These are phyloP conservation scores for Cicer cuneatum DNA, from an alignment of 306 rosid species.

Conservation along the genomic window DNA sequence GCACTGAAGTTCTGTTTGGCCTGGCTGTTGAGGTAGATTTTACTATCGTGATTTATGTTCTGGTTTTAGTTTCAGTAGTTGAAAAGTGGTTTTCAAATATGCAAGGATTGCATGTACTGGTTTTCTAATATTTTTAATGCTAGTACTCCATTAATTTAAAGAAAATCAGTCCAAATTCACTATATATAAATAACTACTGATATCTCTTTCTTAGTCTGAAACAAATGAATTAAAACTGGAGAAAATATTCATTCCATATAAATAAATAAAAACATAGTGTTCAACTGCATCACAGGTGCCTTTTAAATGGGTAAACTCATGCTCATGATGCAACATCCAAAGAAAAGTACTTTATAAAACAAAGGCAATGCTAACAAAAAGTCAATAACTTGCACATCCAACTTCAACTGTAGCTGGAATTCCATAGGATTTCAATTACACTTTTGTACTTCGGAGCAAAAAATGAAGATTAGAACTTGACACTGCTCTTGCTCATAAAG, in stretches of 20 bases:
- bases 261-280: background rate
- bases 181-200: too few species aligned
- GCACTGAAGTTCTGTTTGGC: too few species aligned
- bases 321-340: constrained; percentile 16
- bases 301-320: background rate
- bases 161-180: too few species aligned
- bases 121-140: too few species aligned
- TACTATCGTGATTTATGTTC: too few species aligned
- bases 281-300: background rate
- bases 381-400: constrained; percentile 1
- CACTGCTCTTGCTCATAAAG: too few species aligned
- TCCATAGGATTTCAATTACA: constrained; percentile 19
- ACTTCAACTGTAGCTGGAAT: background rate
- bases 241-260: background rate
- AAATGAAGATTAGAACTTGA: constrained; percentile 4
- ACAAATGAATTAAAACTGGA: constrained; percentile 9
- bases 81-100: too few species aligned
- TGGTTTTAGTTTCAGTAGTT: too few species aligned
- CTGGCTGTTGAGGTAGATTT: too few species aligned
- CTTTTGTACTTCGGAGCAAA: background rate
- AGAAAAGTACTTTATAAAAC: background rate
- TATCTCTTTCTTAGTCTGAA: too few species aligned
- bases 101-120: too few species aligned
- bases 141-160: too few species aligned
- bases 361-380: background rate